Evolutionary conservation across 164 flowering plant genomes (phyloP).

Genomic region (Dillenia turbinata): DNA sequence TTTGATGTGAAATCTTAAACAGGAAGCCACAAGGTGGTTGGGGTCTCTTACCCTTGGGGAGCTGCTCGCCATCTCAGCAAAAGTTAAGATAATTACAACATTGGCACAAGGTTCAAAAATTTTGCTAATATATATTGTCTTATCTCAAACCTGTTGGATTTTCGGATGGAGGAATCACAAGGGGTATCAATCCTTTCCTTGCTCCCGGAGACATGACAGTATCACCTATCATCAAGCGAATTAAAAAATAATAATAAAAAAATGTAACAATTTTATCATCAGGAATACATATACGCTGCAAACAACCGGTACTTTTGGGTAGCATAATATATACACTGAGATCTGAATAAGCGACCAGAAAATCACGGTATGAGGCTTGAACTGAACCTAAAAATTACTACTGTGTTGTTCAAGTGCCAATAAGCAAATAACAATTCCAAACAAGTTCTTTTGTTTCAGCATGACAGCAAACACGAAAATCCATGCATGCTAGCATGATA

Average conservation of each 20-base stretch:
- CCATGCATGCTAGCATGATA: too few relatives aligned
- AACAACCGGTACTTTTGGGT: too few relatives aligned
- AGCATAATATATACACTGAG: too few relatives aligned
- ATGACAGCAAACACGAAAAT: too few relatives aligned
- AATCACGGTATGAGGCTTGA: too few relatives aligned
- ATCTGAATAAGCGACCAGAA: too few relatives aligned
- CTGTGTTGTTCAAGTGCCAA: not conserved
- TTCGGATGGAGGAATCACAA: conserved; percentile 68
- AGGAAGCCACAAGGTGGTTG: not conserved
- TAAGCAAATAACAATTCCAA: too few relatives aligned
- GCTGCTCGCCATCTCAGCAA: conserved; percentile 92
- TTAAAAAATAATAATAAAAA: not conserved
- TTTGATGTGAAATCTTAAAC: not conserved
- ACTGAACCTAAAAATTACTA: too few relatives aligned
- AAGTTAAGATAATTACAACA: not conserved
- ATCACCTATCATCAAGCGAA: conserved; percentile 47
- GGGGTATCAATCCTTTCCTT: conserved; percentile 67
- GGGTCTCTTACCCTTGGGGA: conserved; percentile 60
- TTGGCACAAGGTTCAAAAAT: not conserved
- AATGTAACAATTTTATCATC: too few relatives aligned
- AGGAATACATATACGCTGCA: too few relatives aligned
- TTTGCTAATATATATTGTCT: conserved; percentile 8
- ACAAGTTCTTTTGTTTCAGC: too few relatives aligned
- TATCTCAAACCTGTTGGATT: conserved; percentile 48
- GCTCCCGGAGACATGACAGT: conserved; percentile 64